Conservation (phyloP, 2,329 filamentous ascomycete genomes). For the Tricladium varicosporioides region DNA sequence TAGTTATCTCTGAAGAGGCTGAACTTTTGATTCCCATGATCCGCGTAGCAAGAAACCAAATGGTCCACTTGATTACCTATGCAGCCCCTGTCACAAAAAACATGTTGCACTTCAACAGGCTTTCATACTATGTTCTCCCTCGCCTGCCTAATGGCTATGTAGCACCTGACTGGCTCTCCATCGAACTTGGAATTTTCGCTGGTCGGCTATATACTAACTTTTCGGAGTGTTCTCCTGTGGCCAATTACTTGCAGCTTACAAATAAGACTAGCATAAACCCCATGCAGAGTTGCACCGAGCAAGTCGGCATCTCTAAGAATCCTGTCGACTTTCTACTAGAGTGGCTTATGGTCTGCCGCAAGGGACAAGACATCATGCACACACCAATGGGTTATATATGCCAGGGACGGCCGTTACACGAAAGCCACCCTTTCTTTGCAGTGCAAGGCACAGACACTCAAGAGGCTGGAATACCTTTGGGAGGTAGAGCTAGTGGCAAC, state of each 20-base stretch:
- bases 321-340: constrained; percentile 51
- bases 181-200: constrained; percentile 58
- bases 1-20: constrained; percentile 63
- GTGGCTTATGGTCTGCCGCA: constrained; percentile 53
- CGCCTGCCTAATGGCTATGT: constrained; percentile 38
- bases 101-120: constrained; percentile 57
- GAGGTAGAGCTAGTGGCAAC: neutral
- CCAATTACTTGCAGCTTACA: constrained; percentile 14
- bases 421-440: constrained; percentile 52
- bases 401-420: constrained; percentile 40
- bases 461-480: neutral
- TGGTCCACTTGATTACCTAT: constrained; percentile 52
- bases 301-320: constrained; percentile 25
- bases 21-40: constrained; percentile 52
- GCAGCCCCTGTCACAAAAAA: constrained; percentile 56
- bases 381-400: constrained; percentile 51
- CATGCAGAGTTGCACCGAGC: neutral
- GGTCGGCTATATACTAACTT: constrained; percentile 59
- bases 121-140: constrained; percentile 54
- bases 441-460: neutral
- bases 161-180: constrained; percentile 51
- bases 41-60: constrained; percentile 10
- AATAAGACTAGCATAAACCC: neutral
- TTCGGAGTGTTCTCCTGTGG: constrained; percentile 41
- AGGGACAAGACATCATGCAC: constrained; percentile 55